These are phyloP conservation scores for Paraphaeosphaeria minitans DNA, from an alignment of 2,329 filamentous ascomycete genomes.

Conservation along the genomic window DNA sequence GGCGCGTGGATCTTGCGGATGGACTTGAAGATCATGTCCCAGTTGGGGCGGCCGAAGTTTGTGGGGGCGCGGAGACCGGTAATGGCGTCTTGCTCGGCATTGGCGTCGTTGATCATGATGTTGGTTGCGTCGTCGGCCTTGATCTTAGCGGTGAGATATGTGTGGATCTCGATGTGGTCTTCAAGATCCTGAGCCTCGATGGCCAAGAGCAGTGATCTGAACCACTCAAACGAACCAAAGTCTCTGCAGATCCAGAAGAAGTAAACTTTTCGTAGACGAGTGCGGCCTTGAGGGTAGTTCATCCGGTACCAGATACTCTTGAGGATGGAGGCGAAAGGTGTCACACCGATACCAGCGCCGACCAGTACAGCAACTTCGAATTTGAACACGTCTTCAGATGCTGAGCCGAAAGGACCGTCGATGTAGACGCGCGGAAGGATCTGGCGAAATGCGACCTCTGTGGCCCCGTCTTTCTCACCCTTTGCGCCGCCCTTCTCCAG, in stretches of 20 bases:
- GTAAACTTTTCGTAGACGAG: constrained; percentile 81
- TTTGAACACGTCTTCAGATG: constrained; percentile 86
- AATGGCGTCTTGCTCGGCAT: constrained; percentile 82
- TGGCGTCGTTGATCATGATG: constrained; percentile 91
- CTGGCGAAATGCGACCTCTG: constrained; percentile 71
- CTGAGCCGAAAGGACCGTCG: constrained; percentile 83
- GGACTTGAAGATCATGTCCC: constrained; percentile 87
- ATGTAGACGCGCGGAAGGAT: constrained; percentile 81
- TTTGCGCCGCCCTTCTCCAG: constrained; percentile 63
- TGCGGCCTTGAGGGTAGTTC: constrained; percentile 83
- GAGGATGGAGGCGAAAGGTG: constrained; percentile 59
- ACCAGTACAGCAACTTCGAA: constrained; percentile 59
- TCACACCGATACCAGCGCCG: constrained; percentile 59
- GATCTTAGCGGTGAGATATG: constrained; percentile 85
- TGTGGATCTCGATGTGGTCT: constrained; percentile 86
- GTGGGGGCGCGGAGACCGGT: constrained; percentile 81
- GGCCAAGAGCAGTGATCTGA: constrained; percentile 79
- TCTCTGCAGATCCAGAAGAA: constrained; percentile 93
- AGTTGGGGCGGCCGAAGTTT: constrained; percentile 85
- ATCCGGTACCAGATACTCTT: constrained; percentile 94
- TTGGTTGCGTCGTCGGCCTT: constrained; percentile 85
- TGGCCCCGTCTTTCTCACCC: constrained; percentile 62
- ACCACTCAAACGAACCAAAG: constrained; percentile 89
- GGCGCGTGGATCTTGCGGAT: constrained; percentile 70
- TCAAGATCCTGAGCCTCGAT: constrained; percentile 87